Conservation (phyloP, 768 basidiomycete species). For the Phlegmacium glaucopus region DNA sequence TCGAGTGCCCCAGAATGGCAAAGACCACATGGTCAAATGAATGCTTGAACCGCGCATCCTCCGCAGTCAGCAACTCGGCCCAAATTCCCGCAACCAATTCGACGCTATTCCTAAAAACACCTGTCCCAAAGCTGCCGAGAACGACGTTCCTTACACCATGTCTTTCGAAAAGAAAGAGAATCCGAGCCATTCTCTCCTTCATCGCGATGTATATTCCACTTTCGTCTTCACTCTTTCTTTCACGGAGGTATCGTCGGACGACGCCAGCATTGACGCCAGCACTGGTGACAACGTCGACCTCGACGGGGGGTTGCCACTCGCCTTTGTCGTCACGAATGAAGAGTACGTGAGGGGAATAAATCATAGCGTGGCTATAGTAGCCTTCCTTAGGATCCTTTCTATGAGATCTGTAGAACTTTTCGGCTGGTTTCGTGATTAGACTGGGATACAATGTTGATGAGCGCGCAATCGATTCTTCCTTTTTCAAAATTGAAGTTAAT, state of each 20-base stretch:
- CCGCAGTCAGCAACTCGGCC: conserved; percentile 51
- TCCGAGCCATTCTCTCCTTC: conserved; percentile 68
- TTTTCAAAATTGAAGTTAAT: conserved; percentile 19
- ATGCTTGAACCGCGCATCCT: conserved; percentile 46
- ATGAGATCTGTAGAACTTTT: conserved; percentile 59
- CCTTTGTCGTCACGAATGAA: conserved; percentile 60
- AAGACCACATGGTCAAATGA: conserved; percentile 66
- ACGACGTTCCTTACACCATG: conserved; percentile 56
- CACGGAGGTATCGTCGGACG: conserved; percentile 22
- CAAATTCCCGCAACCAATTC: conserved; percentile 56
- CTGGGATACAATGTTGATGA: conserved; percentile 65
- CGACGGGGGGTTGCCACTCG: conserved; percentile 49
- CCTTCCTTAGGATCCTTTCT: conserved; percentile 42
- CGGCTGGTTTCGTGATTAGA: conserved; percentile 48
- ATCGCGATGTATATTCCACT: conserved; percentile 36
- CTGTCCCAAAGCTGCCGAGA: conserved; percentile 75
- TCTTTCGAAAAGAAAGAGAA: conserved; percentile 59
- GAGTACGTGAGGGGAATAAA: conserved; percentile 60
- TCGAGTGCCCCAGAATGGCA: conserved; percentile 40
- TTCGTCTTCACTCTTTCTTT: conserved; percentile 16
- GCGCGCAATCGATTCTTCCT: conserved; percentile 75
- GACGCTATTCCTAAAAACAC: conserved; percentile 65
- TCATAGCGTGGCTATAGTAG: conserved; percentile 69
- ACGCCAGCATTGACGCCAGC: conserved; percentile 65
- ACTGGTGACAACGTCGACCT: conserved; percentile 60